These are phyloP conservation scores for Apiotrichum laibachii DNA, from an alignment of 1,284 basidiomycete species.

Conservation along the genomic window DNA sequence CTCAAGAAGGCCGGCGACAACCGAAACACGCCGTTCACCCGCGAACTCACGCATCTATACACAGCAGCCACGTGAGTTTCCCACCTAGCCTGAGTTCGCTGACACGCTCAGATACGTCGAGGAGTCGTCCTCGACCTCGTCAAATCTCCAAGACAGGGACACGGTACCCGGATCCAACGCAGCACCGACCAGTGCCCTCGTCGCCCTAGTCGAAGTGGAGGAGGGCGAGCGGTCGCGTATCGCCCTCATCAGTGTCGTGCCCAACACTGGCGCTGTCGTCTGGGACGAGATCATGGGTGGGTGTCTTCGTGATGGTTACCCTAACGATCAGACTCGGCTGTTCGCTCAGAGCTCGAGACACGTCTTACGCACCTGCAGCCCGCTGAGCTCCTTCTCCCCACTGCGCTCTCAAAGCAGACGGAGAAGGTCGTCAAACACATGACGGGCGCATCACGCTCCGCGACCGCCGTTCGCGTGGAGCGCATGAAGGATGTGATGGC, in stretches of 20 bases:
- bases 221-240: slow-evolving; percentile 63
- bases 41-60: slow-evolving; percentile 76
- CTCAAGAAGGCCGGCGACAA: slow-evolving; percentile 88
- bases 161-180: slow-evolving; percentile 37
- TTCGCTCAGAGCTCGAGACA: slow-evolving; percentile 83
- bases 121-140: slow-evolving; percentile 41
- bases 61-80: slow-evolving; percentile 78
- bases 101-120: slow-evolving; percentile 45
- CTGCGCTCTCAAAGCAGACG: slow-evolving; percentile 66
- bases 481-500: slow-evolving; percentile 59
- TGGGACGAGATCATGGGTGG: slow-evolving; percentile 86
- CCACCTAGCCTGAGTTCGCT: slow-evolving; percentile 14
- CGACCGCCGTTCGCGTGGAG: slow-evolving; percentile 59
- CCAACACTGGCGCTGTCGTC: slow-evolving; percentile 83
- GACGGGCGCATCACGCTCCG: slow-evolving; percentile 51
- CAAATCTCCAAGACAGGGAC: slow-evolving; percentile 36
- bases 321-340: slow-evolving; percentile 61
- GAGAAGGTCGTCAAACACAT: slow-evolving; percentile 74
- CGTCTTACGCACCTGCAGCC: slow-evolving; percentile 79
- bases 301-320: not conserved
- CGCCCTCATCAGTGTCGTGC: slow-evolving; percentile 74
- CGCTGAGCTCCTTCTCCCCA: slow-evolving; percentile 72
- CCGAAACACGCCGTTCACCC: slow-evolving; percentile 73
- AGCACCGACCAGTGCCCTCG: slow-evolving; percentile 47
- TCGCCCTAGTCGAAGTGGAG: slow-evolving; percentile 63